Percentiles rank a stretch among this genome's conserved stretches.
Evolutionary conservation across 495 filamentous ascomycete species (phyloP).

Genomic region (Halenospora varia): DNA sequence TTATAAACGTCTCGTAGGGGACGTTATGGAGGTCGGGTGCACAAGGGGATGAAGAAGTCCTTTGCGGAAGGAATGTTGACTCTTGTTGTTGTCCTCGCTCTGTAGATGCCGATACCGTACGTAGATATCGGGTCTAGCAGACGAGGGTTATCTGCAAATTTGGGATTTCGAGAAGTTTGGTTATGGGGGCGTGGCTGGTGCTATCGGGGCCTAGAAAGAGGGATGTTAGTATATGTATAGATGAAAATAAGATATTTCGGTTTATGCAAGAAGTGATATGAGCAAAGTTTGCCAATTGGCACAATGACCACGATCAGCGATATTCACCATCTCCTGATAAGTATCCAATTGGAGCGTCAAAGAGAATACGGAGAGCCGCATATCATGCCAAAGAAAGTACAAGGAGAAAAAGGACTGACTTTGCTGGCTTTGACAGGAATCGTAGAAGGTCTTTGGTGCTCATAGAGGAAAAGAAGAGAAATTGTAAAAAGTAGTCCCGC

Average conservation of each 20-base stretch:
- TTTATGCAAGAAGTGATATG: not conserved
- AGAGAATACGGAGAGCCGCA: not conserved
- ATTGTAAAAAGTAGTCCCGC: slow-evolving; percentile 8
- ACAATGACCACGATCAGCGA: not conserved
- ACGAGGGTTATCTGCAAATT: slow-evolving; percentile 68
- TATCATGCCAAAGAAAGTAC: not conserved
- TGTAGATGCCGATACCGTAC: slow-evolving; percentile 81
- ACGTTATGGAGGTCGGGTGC: slow-evolving; percentile 87
- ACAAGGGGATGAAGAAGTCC: slow-evolving; percentile 76
- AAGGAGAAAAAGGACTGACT: slow-evolving; percentile 53
- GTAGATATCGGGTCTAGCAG: slow-evolving; percentile 87
- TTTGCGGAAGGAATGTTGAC: slow-evolving; percentile 85
- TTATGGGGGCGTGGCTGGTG: slow-evolving; percentile 41
- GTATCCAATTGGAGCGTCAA: slow-evolving; percentile 8
- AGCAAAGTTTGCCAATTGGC: not conserved
- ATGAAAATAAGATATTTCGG: too few species aligned
- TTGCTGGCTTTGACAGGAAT: slow-evolving; percentile 93
- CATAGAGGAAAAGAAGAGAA: slow-evolving; percentile 60
- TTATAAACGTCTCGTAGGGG: slow-evolving; percentile 51
- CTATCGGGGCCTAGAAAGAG: slow-evolving; percentile 77
- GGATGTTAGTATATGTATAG: slow-evolving; percentile 11
- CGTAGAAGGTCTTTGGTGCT: slow-evolving; percentile 87
- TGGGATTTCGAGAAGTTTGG: not conserved
- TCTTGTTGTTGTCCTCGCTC: slow-evolving; percentile 58
- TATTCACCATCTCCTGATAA: not conserved